Conservation (phyloP, 2,329 filamentous ascomycete genomes). For the Cercospora sojina region DNA sequence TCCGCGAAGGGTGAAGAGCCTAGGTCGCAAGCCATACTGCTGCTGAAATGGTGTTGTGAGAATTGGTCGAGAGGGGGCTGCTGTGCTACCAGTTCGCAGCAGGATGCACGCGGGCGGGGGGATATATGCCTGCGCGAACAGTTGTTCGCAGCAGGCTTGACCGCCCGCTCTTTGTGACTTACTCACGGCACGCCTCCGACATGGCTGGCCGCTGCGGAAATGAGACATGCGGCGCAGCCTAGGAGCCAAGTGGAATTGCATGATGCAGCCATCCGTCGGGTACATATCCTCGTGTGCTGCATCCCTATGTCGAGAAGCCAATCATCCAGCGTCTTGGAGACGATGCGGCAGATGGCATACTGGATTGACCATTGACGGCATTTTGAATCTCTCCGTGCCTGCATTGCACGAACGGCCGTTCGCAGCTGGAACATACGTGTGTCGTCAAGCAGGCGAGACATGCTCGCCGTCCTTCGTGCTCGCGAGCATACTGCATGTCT, state of each 20-base stretch:
- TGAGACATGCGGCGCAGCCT: conserved; percentile 23
- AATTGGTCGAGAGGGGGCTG: conserved; percentile 3
- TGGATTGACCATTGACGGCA: not conserved
- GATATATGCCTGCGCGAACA: conserved; percentile 23
- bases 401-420: conserved; percentile 12
- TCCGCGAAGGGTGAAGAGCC: conserved; percentile 22
- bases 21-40: conserved; percentile 25
- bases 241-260: conserved; percentile 1
- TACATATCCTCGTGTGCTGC: not conserved
- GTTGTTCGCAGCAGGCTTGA: conserved; percentile 29
- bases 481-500: conserved; percentile 15
- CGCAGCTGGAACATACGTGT: conserved; percentile 7
- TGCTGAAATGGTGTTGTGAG: conserved; percentile 1
- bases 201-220: conserved; percentile 19
- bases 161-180: conserved; percentile 23
- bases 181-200: not conserved
- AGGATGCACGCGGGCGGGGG: conserved; percentile 7
- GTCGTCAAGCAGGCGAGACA: conserved; percentile 9
- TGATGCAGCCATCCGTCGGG: conserved; percentile 21
- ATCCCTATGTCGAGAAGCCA: conserved; percentile 18
- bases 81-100: conserved; percentile 25
- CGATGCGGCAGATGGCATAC: not conserved
- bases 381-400: not conserved
- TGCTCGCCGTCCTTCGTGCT: conserved; percentile 4
- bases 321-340: not conserved